Conservation (phyloP, 768 basidiomycete genomes). For the Sistotremastrum niveocremeum region DNA sequence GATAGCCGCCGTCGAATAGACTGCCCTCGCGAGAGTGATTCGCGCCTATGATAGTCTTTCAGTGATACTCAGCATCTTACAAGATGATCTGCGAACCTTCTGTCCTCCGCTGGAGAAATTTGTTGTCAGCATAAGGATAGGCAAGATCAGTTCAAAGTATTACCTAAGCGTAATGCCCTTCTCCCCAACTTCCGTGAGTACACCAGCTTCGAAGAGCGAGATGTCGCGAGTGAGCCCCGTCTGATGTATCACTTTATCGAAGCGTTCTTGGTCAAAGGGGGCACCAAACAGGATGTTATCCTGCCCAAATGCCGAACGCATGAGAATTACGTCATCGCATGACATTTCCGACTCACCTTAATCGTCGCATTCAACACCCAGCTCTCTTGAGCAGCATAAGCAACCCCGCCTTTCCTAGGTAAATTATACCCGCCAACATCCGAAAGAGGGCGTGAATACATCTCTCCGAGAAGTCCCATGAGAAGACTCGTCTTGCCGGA, state of each 20-base stretch:
- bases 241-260: constrained; percentile 24
- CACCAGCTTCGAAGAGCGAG: constrained; percentile 20
- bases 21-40: constrained; percentile 31
- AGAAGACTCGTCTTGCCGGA: constrained; percentile 20
- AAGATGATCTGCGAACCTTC: constrained; percentile 22
- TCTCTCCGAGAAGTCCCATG: constrained; percentile 18
- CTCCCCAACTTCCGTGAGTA: constrained; percentile 27
- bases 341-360: constrained; percentile 19
- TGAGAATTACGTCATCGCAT: too few relatives aligned
- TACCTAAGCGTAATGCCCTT: constrained; percentile 27
- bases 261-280: constrained; percentile 29
- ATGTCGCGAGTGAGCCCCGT: constrained; percentile 22
- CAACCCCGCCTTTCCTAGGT: constrained; percentile 30
- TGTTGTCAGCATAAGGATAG: not conserved
- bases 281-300: constrained; percentile 41
- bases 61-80: too few relatives aligned
- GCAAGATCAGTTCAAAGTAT: not conserved
- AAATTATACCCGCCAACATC: constrained; percentile 28
- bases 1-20: constrained; percentile 29
- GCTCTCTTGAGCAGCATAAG: constrained; percentile 34
- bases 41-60: constrained; percentile 22
- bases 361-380: constrained; percentile 37
- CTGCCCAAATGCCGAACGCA: constrained; percentile 4
- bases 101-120: constrained; percentile 23
- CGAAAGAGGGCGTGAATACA: constrained; percentile 17